Base-by-base conservation (phyloP, 345 rosid species). In the Corymbia maculata region DNA sequence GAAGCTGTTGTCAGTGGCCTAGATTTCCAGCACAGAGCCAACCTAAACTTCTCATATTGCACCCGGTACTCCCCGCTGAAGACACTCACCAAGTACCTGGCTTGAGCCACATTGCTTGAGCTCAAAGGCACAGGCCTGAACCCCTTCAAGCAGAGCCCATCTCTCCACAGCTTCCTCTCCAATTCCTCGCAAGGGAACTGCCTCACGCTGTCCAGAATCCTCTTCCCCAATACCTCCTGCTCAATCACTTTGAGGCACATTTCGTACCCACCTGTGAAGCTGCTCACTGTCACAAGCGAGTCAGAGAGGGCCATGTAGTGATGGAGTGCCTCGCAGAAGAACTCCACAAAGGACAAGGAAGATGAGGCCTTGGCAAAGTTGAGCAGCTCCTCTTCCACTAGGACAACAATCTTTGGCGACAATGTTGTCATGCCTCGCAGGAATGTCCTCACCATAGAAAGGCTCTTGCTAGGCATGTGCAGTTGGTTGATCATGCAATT, bases 11-110 rank as follows among this genome's bases (percentile, higher is more conserved):
- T 87, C 87, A 91, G 22, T 57, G 90, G 90, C 88, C 89, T 89
- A 42, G 91, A 89, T 85, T 88, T 90, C 91, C 91, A 91, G 17
- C 91, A 89, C 86, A 90, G 52, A 47, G 87, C 59, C 88, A 87
- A 45, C 89, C 87, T 86, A 55, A 49, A 82, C 79, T 88, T 91
- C 50, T 90, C 90, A 88, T 88, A 53, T 30, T 87, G 91, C 70
- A 90, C 91, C 88, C 90, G 86, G 28, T 87, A 87, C 32, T 88
- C 90, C 13, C 91, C 89, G 51, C 85, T 64, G 42, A 90, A 91
- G 49, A 87, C 82, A 55, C 86, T 88, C 64, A 87, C 88, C 86
- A 91, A 52, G 59, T 75, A 88, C 86, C 84, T 90, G 52, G 93
- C 93, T 75, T 91, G 90, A 53, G 93, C 89, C 30, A 90, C 64